Percentiles rank a stretch among this genome's conserved stretches.
Evolutionary conservation across 352 stramenopile genomes (phyloP).

Genomic region (Phytopythium litorale): DNA sequence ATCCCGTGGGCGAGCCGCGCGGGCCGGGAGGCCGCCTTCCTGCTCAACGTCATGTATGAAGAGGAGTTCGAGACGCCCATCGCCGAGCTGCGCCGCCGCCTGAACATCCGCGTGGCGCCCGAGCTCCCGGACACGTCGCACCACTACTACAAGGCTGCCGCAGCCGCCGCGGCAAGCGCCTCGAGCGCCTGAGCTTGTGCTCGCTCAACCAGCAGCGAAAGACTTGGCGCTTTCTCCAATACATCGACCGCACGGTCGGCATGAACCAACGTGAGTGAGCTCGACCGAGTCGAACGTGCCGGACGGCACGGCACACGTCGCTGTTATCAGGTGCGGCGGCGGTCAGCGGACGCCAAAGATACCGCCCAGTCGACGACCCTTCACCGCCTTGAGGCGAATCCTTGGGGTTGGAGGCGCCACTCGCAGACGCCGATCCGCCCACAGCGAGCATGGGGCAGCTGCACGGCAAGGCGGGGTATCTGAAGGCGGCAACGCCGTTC

Average conservation of each 20-base stretch:
- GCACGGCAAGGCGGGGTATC: constrained; percentile 65
- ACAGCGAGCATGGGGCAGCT: constrained; percentile 63
- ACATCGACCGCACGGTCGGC: neutral
- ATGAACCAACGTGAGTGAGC: neutral
- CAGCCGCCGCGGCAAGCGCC: neutral
- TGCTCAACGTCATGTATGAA: constrained; percentile 97
- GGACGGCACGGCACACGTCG: neutral
- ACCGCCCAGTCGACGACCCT: neutral
- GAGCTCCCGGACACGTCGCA: constrained; percentile 24
- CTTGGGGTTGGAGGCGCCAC: neutral
- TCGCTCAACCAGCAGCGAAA: too few relatives aligned
- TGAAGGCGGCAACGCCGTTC: constrained; percentile 57
- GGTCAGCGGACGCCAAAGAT: neutral
- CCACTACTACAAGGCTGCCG: constrained; percentile 11
- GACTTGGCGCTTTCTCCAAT: neutral
- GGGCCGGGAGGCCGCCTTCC: constrained; percentile 56
- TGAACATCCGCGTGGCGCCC: constrained; percentile 48
- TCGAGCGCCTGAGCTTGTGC: neutral
- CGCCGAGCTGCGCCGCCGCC: constrained; percentile 71
- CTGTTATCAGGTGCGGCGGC: neutral
- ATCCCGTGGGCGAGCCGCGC: constrained; percentile 93
- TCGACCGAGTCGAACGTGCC: too few relatives aligned
- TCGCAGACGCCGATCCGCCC: neutral
- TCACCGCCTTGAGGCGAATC: neutral
- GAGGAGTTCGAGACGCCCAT: constrained; percentile 92